Base-by-base conservation (phyloP, 2,329 filamentous ascomycete species). In the Beauveria pseudobassiana region DNA sequence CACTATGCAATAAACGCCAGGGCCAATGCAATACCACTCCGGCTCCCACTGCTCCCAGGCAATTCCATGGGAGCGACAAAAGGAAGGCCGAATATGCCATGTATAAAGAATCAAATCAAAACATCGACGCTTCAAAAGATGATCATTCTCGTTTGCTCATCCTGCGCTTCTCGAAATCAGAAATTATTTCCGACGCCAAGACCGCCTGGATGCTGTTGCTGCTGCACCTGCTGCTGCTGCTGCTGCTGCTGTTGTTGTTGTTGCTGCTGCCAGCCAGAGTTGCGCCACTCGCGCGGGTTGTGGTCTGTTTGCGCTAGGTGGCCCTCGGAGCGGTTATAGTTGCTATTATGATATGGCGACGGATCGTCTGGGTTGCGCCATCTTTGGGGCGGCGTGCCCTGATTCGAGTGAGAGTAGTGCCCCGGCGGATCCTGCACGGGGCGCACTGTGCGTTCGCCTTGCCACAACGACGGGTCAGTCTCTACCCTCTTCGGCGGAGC, bases 401-500 rank as follows among this genome's bases (percentile, higher is more conserved):
- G 78, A 34, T 71, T 72, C n/a, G 66, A 64, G 22, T 45, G 43
- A 5, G 64, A 26, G 14, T 51, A 56, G 8, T 53, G 52, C 24
- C 45, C 45, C 10, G 64, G 58, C 53, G 77, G 72, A n/a, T 82
- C 78, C 67, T 86, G 83, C 40, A 96, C 85, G 62, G 93, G 89
- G 54, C 92, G 86, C 46, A 93, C 91, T 54, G 89, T 92, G 66
- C 86, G 88, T 74, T 96, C 92, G 71, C 91, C 89, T 69, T 91
- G 88, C 87, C 88, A 91, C 5, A 90, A 83, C 24, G 89, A 84
- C 5, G 90, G 90, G 71, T 98, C 93, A n/a, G 89, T 91, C 71
- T 97, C 93, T 58, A 96, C 91, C 62, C 89, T 76, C 59, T 82
- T 77, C 70, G 77, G 85, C 63, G 79, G 78, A 38, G 79, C 82